Base-by-base conservation (phyloP, 441 rosid genomes). In the Kokia cookei region DNA sequence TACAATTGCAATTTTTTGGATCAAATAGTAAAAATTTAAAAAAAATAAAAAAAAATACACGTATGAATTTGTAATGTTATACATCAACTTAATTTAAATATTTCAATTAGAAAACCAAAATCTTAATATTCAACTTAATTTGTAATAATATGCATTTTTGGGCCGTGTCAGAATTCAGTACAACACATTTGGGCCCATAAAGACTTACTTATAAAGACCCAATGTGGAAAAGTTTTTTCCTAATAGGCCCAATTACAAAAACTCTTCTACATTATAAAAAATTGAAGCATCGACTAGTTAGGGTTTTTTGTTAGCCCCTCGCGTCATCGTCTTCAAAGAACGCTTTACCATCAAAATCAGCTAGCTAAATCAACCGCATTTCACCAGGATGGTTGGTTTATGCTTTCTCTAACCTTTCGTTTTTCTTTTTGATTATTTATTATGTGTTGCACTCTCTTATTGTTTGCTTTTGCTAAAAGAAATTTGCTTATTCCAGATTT, bases 331-430 rank as follows among this genome's bases (percentile, higher is more conserved):
- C 14, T 72, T 51, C 22, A 2, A 7, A 48, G 58, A 67, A 27
- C 71, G 37, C 13, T 29, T 27, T 11, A 57, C 57, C 5, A 7
- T 6, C 40, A 26, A 65, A 47, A 14, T 14, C 11, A 6, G 70
- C 10, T 54, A 26, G 75, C 75, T 47, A 67, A 27, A 59, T 32
- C 72, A 69, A 14, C 48, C 17, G 60, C 73, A 17, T 67, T 67
- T 67, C 37, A 7, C 13, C 58, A 53, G 17, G 43, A 72, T 72
- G 75, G 75, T 72, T 19, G 45, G 66, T 45, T 7, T 71, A 64
- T 57, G 15, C n/a, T 50, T 26, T 50, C 3, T 29, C 2, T 50
- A 2, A 2, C 9, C 58, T 55, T 22, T 27, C 5, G n/a, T 66
- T 50, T 19, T 22, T 24, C 4, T 17, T 40, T 53, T 53, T 17